Conservation (phyloP, 805 yeast genomes). For the Candida germanica region DNA sequence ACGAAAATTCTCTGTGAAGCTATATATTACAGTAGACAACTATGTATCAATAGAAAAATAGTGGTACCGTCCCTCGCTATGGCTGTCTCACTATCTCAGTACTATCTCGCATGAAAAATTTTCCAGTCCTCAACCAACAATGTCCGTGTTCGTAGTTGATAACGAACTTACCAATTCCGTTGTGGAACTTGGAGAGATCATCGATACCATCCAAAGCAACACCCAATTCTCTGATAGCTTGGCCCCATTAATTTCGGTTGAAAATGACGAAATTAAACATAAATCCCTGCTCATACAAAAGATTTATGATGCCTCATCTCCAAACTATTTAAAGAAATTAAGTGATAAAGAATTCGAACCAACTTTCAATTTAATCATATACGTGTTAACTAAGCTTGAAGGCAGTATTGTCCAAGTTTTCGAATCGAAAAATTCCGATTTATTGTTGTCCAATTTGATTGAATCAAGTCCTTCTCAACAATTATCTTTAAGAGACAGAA, state of each 20-base stretch:
- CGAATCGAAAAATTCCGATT: constrained; percentile 17
- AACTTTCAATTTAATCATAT: constrained; percentile 39
- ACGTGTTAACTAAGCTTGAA: constrained; percentile 32
- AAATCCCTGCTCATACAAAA: constrained; percentile 25
- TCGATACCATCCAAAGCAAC: constrained; percentile 30
- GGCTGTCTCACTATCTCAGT: too few relatives aligned
- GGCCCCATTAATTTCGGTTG: constrained; percentile 18
- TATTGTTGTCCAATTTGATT: constrained; percentile 25
- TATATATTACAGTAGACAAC: background rate
- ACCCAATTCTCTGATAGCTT: constrained; percentile 27
- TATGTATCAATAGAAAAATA: too few relatives aligned
- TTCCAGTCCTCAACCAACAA: constrained; percentile 9
- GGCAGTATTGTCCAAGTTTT: constrained; percentile 24
- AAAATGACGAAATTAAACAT: constrained; percentile 21
- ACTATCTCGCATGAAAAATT: too few relatives aligned
- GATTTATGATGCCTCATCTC: constrained; percentile 26
- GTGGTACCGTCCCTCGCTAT: too few relatives aligned
- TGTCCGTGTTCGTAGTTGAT: constrained; percentile 45
- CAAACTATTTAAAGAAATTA: constrained; percentile 30
- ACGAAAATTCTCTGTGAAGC: constrained; percentile 8
- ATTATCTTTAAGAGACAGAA: constrained; percentile 44
- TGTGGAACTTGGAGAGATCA: constrained; percentile 36
- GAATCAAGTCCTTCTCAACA: constrained; percentile 33
- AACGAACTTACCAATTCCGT: constrained; percentile 40
- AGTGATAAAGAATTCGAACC: constrained; percentile 45